Conservation (phyloP, 2,329 filamentous ascomycete genomes). For the Apiospora hydei region DNA sequence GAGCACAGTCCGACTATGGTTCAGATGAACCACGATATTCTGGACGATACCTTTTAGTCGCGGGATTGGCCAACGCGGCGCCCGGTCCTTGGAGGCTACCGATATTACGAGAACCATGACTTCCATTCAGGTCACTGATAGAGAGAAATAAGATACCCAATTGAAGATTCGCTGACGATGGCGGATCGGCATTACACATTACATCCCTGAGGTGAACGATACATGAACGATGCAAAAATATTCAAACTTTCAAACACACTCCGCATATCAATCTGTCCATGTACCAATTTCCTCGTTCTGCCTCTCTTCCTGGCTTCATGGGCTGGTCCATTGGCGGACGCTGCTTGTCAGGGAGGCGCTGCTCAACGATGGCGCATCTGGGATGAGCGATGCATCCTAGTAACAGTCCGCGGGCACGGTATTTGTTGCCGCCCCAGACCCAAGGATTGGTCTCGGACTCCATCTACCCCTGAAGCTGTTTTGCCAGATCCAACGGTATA, state of each 20-base stretch:
- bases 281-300: not conserved
- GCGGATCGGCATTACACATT: not conserved
- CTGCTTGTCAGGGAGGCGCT: not conserved
- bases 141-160: conserved; percentile 8
- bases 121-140: conserved; percentile 5
- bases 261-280: not conserved
- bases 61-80: not conserved
- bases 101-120: not conserved
- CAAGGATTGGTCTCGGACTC: not conserved
- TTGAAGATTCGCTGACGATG: not conserved
- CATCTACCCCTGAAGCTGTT: not conserved
- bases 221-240: not conserved
- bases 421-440: not conserved
- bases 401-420: not conserved
- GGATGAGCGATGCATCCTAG: no score
- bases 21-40: conserved; percentile 67
- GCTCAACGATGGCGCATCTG: not conserved
- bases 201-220: not conserved
- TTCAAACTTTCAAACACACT: not conserved
- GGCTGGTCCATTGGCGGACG: not conserved
- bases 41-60: conserved; percentile 67
- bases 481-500: no score
- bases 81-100: not conserved
- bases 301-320: not conserved
- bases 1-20: conserved; percentile 72